These are phyloP conservation scores for Ogataea salicorniae DNA, from an alignment of 805 yeast species.

Conservation along the genomic window DNA sequence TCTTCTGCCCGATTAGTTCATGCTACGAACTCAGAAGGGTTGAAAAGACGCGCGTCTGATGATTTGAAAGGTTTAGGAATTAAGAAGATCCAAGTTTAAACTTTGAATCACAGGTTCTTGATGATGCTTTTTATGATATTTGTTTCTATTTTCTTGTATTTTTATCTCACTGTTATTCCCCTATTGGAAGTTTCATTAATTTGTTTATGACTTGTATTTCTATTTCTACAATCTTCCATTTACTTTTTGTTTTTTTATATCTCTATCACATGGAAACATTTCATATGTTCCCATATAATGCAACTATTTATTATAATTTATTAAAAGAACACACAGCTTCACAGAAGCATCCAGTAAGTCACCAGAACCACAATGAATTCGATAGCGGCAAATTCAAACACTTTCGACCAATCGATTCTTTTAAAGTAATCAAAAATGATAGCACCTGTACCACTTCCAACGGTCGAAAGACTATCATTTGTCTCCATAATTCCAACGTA, in stretches of 20 bases:
- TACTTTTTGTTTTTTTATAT: not conserved
- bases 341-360: constrained; percentile 5
- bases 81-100: not conserved
- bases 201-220: no score
- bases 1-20: constrained; percentile 1
- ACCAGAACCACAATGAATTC: constrained; percentile 7
- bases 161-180: no score
- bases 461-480: not conserved
- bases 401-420: not conserved
- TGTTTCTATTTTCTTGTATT: not conserved
- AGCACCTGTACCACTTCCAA: not conserved
- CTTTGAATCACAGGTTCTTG: not conserved
- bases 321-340: no score
- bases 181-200: no score
- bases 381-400: constrained; percentile 6
- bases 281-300: not conserved
- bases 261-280: not conserved
- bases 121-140: not conserved
- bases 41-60: not conserved
- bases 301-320: not conserved
- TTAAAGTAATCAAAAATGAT: not conserved
- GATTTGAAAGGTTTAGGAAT: not conserved
- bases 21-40: constrained; percentile 11
- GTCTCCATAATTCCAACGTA: constrained; percentile 7
- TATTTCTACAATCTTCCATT: not conserved